phyloP scores from a whole-genome alignment of 108 stramenopile species.

The Nitzschia sp. region DNA sequence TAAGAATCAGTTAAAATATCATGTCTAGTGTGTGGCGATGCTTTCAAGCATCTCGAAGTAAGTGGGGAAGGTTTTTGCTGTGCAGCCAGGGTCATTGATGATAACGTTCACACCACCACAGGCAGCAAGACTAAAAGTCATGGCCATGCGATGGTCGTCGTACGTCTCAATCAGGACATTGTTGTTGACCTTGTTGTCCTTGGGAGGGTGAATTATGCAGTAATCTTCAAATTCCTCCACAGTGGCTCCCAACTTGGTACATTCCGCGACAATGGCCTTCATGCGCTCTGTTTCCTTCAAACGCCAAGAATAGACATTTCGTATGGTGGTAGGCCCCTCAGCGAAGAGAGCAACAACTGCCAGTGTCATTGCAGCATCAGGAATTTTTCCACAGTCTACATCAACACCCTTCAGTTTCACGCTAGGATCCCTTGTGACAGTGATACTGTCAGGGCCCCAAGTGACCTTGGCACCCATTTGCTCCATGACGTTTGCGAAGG shows the following conservation, averaged over 20 bases:
- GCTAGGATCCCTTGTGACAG: slow-evolving; percentile 80
- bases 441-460: slow-evolving; percentile 90
- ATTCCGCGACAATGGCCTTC: slow-evolving; percentile 98
- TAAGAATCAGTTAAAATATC: not conserved
- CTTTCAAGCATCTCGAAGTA: slow-evolving; percentile 92
- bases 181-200: slow-evolving; percentile 76
- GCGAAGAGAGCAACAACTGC: slow-evolving; percentile 94
- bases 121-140: slow-evolving; percentile 96
- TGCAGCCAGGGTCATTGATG: slow-evolving; percentile 95
- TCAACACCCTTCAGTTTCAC: slow-evolving; percentile 87
- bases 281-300: slow-evolving; percentile 97
- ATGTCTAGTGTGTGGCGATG: slow-evolving; percentile 54
- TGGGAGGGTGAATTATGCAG: slow-evolving; percentile 90
- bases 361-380: slow-evolving; percentile 98
- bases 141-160: slow-evolving; percentile 98
- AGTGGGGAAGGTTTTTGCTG: slow-evolving; percentile 96
- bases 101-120: slow-evolving; percentile 93
- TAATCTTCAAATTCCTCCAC: slow-evolving; percentile 94
- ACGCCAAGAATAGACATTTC: slow-evolving; percentile 97
- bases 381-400: slow-evolving; percentile 96
- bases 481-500: slow-evolving; percentile 94
- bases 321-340: slow-evolving; percentile 93
- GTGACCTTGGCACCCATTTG: slow-evolving; percentile 93
- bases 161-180: slow-evolving; percentile 96
- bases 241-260: slow-evolving; percentile 92